Evolutionary conservation across 257 asterid species (phyloP).

Genomic region (Anisodus tanguticus): DNA sequence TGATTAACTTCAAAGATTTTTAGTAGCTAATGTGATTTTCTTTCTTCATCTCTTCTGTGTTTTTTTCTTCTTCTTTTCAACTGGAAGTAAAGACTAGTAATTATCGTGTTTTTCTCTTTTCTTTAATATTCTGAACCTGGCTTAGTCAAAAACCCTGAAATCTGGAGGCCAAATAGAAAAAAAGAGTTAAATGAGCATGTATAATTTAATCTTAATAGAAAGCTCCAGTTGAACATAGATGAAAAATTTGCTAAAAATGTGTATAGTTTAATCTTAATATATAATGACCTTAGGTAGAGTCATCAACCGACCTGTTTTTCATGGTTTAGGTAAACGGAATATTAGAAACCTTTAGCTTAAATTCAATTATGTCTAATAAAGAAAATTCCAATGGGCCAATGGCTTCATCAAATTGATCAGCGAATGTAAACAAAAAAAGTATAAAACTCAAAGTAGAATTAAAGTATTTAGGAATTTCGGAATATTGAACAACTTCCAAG

Average conservation of each 20-base stretch:
- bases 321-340: conserved; percentile 26
- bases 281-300: conserved; percentile 6
- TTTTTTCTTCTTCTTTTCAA: too few relatives aligned
- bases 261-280: background rate
- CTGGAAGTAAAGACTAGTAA: too few relatives aligned
- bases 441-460: conserved; percentile 10
- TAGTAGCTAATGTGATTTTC: too few relatives aligned
- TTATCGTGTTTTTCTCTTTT: too few relatives aligned
- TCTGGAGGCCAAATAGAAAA: too few relatives aligned
- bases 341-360: conserved; percentile 7
- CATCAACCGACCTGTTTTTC: background rate
- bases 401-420: background rate
- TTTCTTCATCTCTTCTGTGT: too few relatives aligned
- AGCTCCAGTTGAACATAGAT: background rate
- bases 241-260: background rate
- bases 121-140: too few relatives aligned
- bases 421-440: background rate
- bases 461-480: conserved; percentile 5
- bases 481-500: conserved; percentile 16
- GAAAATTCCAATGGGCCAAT: background rate
- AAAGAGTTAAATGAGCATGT: background rate
- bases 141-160: too few relatives aligned
- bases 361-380: background rate
- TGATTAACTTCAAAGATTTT: too few relatives aligned
- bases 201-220: too few relatives aligned